phyloP scores from a whole-genome alignment of 768 basidiomycete species.

The Russula dissimulans region DNA sequence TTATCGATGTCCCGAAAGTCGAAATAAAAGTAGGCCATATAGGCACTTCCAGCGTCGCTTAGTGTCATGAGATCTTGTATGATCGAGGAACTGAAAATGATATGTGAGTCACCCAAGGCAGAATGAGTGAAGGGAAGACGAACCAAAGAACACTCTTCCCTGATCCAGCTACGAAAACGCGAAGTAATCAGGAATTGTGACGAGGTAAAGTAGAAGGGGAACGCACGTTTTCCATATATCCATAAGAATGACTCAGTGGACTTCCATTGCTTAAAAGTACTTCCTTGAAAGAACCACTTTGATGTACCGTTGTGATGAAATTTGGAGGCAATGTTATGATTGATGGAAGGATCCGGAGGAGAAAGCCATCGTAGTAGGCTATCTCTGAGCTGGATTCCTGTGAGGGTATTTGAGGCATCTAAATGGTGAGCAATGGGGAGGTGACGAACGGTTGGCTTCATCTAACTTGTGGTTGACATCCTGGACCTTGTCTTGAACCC shows the following conservation, averaged over 20 bases:
- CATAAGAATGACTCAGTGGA: no score
- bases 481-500: background rate
- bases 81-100: background rate
- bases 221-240: no score
- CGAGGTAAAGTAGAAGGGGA: no score
- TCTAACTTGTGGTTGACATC: background rate
- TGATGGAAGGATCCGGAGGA: background rate
- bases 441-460: background rate
- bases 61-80: background rate
- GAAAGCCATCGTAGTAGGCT: background rate
- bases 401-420: no score
- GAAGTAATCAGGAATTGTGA: no score
- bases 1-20: background rate
- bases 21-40: slow-evolving; percentile 6
- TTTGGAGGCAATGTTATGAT: no score
- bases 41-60: background rate
- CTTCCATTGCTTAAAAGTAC: background rate
- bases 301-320: no score
- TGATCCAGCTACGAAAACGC: no score
- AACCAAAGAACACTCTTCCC: background rate
- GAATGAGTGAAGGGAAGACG: background rate
- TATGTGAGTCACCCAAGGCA: background rate
- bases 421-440: no score
- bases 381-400: background rate
- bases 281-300: background rate